A percentile compares a stretch with the other conserved stretches of the same genome.
These are phyloP conservation scores for Amaranthus hypochondriacus DNA, from an alignment of 148 eudicot genomes.

Conservation along the genomic window DNA sequence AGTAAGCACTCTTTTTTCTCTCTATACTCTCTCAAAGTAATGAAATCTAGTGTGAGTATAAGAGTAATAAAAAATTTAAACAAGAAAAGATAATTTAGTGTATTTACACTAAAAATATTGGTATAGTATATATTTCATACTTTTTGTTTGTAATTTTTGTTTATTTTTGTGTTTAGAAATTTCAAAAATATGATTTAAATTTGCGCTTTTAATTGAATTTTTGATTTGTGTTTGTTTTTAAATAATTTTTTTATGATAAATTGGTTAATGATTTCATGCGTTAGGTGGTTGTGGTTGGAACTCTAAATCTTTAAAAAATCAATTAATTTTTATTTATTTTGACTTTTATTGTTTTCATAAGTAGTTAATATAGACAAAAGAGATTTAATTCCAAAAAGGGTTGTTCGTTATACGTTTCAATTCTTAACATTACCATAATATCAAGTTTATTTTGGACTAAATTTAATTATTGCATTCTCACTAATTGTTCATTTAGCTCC, in stretches of 20 bases:
- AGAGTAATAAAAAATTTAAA: slow-evolving; percentile 5
- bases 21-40: slow-evolving; percentile 18
- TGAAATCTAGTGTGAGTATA: slow-evolving; percentile 1
- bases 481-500: slow-evolving; percentile 1
- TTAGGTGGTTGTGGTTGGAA: slow-evolving; percentile 8
- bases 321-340: background rate
- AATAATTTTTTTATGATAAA: background rate
- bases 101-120: background rate
- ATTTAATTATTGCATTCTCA: slow-evolving; percentile 12
- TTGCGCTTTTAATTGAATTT: background rate
- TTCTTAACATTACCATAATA: background rate
- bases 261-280: background rate
- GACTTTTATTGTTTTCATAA: background rate
- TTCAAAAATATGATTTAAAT: background rate
- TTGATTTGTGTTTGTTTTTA: no score
- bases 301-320: background rate
- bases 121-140: no score
- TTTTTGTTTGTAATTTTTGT: background rate
- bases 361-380: slow-evolving; percentile 2
- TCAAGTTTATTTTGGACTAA: background rate
- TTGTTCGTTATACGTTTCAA: background rate
- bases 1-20: slow-evolving; percentile 12
- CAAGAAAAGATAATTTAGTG: background rate
- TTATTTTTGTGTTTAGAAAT: background rate
- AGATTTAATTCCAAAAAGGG: slow-evolving; percentile 12